Base-by-base conservation (phyloP, 306 rosid species). In the Rosa lucieae region DNA sequence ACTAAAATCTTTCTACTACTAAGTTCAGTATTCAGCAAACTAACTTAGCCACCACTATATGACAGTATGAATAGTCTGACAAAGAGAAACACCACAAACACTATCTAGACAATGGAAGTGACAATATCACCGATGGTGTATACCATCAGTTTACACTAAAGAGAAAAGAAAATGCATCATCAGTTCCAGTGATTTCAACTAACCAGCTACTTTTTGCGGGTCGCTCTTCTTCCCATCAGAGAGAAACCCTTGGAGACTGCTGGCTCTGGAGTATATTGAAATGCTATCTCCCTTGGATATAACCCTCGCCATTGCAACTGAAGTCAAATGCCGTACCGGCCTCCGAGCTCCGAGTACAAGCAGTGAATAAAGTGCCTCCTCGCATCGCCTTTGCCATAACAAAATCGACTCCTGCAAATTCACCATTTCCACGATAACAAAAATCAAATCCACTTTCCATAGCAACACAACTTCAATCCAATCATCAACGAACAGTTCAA, bases 211-310 rank as follows among this genome's bases (percentile, higher is more conserved):
- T 88, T 83, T 89, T 40, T 90, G 93, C 74, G 98, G 94, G 69
- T 95, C 99, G 47, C 85, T 91, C 84, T 80, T 91, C 87, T 89
- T 94, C 80, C 90, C 95, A 78, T 94, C 97, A 20, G 97, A 91
- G 72, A 94, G 92, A 83, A 94, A 92, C n/a, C 99, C 99, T 89
- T 95, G 99, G 78, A 95, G 97, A 80, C 92, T 85, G 89, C 99
- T 95, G 20, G 86, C 98, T 85, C 99, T 87, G 7, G 98, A 92
- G 87, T 95, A 95, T 72, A 95, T 88, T 1, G 99, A 95, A 84
- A 95, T 95, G 59, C 80, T 69, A 75, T 95, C 99, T 82, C 99
- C 99, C 89, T 92, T 91, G 8, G 86, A 86, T 84, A 95, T 95
- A 83, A 92, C 89, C 82, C 77, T 90, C 8, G 92, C 91, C 99